A percentile compares a stretch with the other conserved stretches of the same genome.
Conservation (phyloP, 1,139 yeast genomes). For the Zhuliangozyma parablackwelliae region DNA sequence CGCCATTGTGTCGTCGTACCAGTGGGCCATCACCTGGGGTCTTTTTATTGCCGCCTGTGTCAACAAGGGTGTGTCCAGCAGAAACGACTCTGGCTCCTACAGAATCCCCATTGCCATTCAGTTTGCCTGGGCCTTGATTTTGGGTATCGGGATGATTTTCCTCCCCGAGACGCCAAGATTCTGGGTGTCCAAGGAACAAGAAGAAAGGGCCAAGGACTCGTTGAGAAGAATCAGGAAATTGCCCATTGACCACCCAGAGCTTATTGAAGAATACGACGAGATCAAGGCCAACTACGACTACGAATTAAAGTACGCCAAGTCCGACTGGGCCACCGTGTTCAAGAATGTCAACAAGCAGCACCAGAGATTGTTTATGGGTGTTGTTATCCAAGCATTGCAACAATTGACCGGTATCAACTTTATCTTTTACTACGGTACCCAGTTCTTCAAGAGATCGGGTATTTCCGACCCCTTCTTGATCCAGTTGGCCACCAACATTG, state of each 20-base stretch:
- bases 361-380: conserved; percentile 34
- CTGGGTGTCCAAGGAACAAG: conserved; percentile 48
- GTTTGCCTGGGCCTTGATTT: conserved; percentile 37
- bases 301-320: conserved; percentile 26
- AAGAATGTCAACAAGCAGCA: conserved; percentile 29
- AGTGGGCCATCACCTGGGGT: conserved; percentile 60
- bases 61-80: conserved; percentile 53
- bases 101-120: conserved; percentile 61
- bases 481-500: conserved; percentile 34
- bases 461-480: conserved; percentile 38
- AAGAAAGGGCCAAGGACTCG: conserved; percentile 51
- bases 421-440: conserved; percentile 65
- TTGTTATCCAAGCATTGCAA: conserved; percentile 46
- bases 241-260: conserved; percentile 37
- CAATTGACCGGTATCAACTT: conserved; percentile 76
- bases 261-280: conserved; percentile 35
- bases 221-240: conserved; percentile 30
- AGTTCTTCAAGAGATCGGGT: conserved; percentile 57
- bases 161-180: conserved; percentile 83
- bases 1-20: conserved; percentile 61
- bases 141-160: conserved; percentile 49
- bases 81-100: conserved; percentile 54
- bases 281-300: conserved; percentile 35
- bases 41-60: conserved; percentile 63
- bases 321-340: conserved; percentile 34